phyloP scores from a whole-genome alignment of 2,329 filamentous ascomycete genomes.

The Penicillium sp. region DNA sequence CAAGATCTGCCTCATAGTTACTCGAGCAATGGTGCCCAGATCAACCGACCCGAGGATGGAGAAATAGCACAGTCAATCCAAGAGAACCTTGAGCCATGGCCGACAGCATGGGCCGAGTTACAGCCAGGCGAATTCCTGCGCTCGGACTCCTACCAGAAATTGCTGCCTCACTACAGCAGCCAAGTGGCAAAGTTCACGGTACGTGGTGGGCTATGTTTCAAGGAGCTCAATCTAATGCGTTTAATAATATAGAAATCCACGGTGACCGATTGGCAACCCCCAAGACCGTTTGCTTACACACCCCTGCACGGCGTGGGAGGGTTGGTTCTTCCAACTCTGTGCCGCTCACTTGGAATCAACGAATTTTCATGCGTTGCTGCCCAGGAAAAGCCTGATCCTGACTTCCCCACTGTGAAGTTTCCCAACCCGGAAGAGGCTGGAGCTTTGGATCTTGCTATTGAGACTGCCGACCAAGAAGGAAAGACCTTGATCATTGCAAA shows the following conservation, averaged over 20 bases:
- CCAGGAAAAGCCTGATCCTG: conserved; percentile 60
- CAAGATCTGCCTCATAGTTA: conserved; percentile 43
- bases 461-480: conserved; percentile 52
- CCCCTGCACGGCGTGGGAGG: conserved; percentile 45
- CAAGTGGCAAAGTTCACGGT: conserved; percentile 37
- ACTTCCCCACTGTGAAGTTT: conserved; percentile 64
- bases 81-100: conserved; percentile 54
- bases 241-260: conserved; percentile 33
- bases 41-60: conserved; percentile 61
- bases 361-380: conserved; percentile 39
- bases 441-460: conserved; percentile 59
- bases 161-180: conserved; percentile 32
- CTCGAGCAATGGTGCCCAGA: conserved; percentile 64
- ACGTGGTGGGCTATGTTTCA: conserved; percentile 7
- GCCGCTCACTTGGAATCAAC: conserved; percentile 34
- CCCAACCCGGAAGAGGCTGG: conserved; percentile 67
- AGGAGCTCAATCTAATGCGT: conserved; percentile 14
- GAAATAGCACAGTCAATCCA: conserved; percentile 60
- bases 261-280: conserved; percentile 27
- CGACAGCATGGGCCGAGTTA: conserved; percentile 47
- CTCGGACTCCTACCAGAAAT: conserved; percentile 28
- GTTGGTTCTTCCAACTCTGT: conserved; percentile 35
- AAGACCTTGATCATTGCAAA: conserved; percentile 59
- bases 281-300: conserved; percentile 44
- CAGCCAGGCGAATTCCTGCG: conserved; percentile 42